Evolutionary conservation across 2,329 filamentous ascomycete species (phyloP).

Genomic region (Botrytis aclada): DNA sequence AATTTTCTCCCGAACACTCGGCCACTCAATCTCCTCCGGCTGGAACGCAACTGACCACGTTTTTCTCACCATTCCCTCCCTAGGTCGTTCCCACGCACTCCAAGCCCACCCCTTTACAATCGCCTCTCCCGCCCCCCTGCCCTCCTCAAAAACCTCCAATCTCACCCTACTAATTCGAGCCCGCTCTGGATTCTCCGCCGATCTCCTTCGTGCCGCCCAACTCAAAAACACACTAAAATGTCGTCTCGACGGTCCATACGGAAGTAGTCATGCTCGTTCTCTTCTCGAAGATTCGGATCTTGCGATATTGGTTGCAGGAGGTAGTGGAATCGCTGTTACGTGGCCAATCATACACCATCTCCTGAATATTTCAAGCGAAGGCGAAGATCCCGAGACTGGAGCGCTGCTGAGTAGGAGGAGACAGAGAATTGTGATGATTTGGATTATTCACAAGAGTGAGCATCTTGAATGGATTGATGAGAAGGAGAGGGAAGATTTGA

Average conservation of each 20-base stretch:
- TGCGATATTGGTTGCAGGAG: slow-evolving; percentile 58
- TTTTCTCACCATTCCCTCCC: slow-evolving; percentile 56
- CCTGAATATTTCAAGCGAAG: slow-evolving; percentile 26
- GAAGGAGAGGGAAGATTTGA: slow-evolving; percentile 48
- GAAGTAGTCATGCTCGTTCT: slow-evolving; percentile 53
- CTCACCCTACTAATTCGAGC: slow-evolving; percentile 58
- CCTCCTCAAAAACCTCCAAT: slow-evolving; percentile 45
- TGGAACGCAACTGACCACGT: slow-evolving; percentile 63
- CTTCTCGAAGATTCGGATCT: slow-evolving; percentile 49
- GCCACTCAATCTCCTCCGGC: slow-evolving; percentile 45
- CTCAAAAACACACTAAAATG: slow-evolving; percentile 45
- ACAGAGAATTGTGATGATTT: slow-evolving; percentile 51
- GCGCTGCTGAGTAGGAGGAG: slow-evolving; percentile 14
- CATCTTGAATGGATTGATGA: slow-evolving; percentile 55
- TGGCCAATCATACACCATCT: slow-evolving; percentile 59
- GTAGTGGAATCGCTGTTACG: slow-evolving; percentile 62
- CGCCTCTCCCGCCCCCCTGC: slow-evolving; percentile 53
- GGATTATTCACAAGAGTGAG: slow-evolving; percentile 53
- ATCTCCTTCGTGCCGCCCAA: slow-evolving; percentile 51
- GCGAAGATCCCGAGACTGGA: slow-evolving; percentile 27
- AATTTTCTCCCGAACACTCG: slow-evolving; percentile 24
- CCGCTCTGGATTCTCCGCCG: slow-evolving; percentile 56
- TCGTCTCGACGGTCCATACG: slow-evolving; percentile 63
- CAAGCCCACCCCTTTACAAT: slow-evolving; percentile 68
- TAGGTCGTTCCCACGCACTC: slow-evolving; percentile 50